Base-by-base conservation (phyloP, 768 basidiomycete genomes). In the Chalciporus pseudorubinellus region DNA sequence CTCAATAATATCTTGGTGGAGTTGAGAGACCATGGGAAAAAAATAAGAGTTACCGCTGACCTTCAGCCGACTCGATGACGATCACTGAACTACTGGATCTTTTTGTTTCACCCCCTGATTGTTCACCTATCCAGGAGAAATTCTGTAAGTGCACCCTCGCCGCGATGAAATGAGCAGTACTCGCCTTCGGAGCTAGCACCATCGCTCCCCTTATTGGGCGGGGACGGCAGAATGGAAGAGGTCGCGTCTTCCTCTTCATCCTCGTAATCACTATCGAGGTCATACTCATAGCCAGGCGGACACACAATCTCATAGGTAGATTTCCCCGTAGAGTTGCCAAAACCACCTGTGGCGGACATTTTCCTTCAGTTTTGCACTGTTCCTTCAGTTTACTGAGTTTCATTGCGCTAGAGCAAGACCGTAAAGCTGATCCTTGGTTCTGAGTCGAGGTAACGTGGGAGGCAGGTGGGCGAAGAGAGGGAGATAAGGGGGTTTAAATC, bases 221-320 rank as follows among this genome's bases (percentile, higher is more conserved):
- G 19, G 14, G 33, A n/a, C 22, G 28, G 29, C 26, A n/a, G 16
- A 39, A n/a, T 14, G 12, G 14, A 34, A 26, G 29, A 5, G 10
- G 9, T 19, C 8, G 24, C 10, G 11, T 11, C 33, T 26, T 56
- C 54, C 3, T 56, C 56, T 14, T 64, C 64, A 20, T 68, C 59
- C 20, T 64, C 61, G 6, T 46, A 57, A 44, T 69, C 62, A 13
- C 67, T 67, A 36, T 66, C 67, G 36, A 49, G 52, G 5, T 57
- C 56, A 28, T 64, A 57, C 8, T 66, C 54, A 24, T 62, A 53
- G 26, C 39, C 52, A 0, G 40, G 20, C 6, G 55, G 51, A 26
- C 48, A 53, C 12, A 8, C 21, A 28, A 63, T 51, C 20, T 54
- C 56, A 29, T 6, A 18, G 14, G 19, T 19, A 21, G 28, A 18